These are phyloP conservation scores for Kwoniella sp. DNA, from an alignment of 768 basidiomycete genomes.

Conservation along the genomic window DNA sequence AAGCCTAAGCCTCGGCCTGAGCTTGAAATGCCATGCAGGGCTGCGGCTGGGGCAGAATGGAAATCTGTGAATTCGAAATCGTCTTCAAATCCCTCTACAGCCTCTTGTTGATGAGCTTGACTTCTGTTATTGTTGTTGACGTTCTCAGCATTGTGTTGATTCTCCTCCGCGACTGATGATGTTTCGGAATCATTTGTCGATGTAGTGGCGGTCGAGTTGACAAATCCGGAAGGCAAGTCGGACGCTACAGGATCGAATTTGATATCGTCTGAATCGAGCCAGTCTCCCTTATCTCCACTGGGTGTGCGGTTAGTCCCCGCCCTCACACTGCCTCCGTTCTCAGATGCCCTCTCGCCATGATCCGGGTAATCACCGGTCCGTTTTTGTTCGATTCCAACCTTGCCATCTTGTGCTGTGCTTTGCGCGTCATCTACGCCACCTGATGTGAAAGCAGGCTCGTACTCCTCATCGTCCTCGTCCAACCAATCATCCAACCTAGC, in stretches of 20 bases:
- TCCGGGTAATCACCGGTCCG: no score
- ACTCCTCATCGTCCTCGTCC: slow-evolving; percentile 31
- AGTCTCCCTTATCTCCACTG: slow-evolving; percentile 9
- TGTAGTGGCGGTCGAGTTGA: neutral
- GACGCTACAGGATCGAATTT: slow-evolving; percentile 19
- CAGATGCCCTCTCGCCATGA: no score
- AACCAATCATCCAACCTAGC: slow-evolving; percentile 48
- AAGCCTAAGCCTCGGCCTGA: neutral
- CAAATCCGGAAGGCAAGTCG: neutral
- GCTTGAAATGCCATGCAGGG: neutral
- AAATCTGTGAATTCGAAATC: slow-evolving; percentile 42
- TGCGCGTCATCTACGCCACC: slow-evolving; percentile 2
- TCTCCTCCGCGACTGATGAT: neutral
- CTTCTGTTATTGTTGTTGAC: no score
- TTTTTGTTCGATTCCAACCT: no score
- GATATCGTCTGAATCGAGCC: slow-evolving; percentile 21
- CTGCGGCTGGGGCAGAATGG: slow-evolving; percentile 30
- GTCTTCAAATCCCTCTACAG: slow-evolving; percentile 34
- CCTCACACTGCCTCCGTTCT: no score
- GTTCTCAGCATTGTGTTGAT: neutral
- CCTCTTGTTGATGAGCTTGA: no score
- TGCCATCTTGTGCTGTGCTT: neutral
- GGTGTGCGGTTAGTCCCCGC: neutral
- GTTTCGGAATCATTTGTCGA: neutral
- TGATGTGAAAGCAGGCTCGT: neutral